phyloP scores from a whole-genome alignment of 257 asterid species.

The Solanum virginianum region DNA sequence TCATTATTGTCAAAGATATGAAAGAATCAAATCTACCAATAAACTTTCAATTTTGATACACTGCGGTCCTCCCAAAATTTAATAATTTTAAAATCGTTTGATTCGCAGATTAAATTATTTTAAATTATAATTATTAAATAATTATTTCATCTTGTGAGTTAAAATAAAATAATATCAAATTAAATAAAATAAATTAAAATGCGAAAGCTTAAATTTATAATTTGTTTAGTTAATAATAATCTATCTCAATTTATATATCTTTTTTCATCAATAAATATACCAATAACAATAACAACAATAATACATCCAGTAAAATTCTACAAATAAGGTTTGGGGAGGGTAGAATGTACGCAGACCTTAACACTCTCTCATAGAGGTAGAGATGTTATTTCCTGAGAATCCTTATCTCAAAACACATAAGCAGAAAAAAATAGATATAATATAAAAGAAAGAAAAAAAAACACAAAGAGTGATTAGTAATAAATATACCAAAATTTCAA shows the following conservation, averaged over 20 bases:
- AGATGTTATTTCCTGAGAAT: no score
- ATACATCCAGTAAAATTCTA: no score
- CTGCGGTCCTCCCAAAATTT: not conserved
- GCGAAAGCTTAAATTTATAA: no score
- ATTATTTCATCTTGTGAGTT: not conserved
- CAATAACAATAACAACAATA: no score
- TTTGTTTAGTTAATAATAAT: not conserved
- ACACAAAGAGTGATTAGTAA: no score
- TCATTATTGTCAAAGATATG: not conserved
- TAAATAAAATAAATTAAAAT: not conserved
- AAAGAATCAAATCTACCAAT: constrained; percentile 26
- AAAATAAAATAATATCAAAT: not conserved
- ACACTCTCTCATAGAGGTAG: no score
- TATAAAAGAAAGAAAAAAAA: no score
- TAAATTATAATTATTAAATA: not conserved
- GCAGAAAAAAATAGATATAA: no score
- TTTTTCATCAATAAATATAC: not conserved
- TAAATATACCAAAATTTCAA: not conserved
- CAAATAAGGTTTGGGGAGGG: no score
- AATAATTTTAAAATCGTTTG: not conserved
- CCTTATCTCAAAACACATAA: no score
- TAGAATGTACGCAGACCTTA: no score
- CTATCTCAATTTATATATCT: not conserved
- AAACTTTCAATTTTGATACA: constrained; percentile 18
- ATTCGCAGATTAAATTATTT: not conserved